Conservation (phyloP, 768 basidiomycete genomes). For the Daedalea quercina region DNA sequence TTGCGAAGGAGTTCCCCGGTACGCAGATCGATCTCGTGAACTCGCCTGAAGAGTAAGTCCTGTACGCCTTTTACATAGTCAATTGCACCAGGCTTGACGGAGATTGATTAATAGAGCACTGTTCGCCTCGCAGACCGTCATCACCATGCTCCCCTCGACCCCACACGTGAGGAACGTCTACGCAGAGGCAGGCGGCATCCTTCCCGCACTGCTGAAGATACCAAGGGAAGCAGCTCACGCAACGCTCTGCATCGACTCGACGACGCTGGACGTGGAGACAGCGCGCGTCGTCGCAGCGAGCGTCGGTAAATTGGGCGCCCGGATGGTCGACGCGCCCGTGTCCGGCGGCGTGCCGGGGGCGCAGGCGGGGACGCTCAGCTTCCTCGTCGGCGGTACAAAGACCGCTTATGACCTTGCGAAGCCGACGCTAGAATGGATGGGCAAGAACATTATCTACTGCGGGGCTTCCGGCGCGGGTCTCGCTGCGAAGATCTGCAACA, state of each 20-base stretch:
- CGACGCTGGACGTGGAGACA: conserved; percentile 78
- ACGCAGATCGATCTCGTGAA: conserved; percentile 51
- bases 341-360: conserved; percentile 90
- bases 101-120: conserved; percentile 43
- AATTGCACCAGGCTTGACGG: not conserved
- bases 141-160: conserved; percentile 92
- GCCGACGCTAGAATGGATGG: conserved; percentile 68
- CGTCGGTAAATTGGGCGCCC: conserved; percentile 49
- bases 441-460: conserved; percentile 75
- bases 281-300: conserved; percentile 57
- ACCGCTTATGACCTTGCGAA: conserved; percentile 48
- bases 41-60: conserved; percentile 69
- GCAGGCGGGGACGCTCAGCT: conserved; percentile 80
- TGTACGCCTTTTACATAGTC: conserved; percentile 5
- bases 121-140: conserved; percentile 53
- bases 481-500: conserved; percentile 90
- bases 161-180: conserved; percentile 83
- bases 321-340: conserved; percentile 90
- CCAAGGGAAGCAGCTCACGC: conserved; percentile 25
- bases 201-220: conserved; percentile 53
- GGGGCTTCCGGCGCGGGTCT: conserved; percentile 77
- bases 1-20: conserved; percentile 50
- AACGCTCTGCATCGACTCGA: conserved; percentile 83
- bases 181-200: conserved; percentile 48
- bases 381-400: conserved; percentile 81